A percentile compares a stretch with the other conserved stretches of the same genome.
Conservation (phyloP, 257 asterid genomes). For the Capsicum chinense region DNA sequence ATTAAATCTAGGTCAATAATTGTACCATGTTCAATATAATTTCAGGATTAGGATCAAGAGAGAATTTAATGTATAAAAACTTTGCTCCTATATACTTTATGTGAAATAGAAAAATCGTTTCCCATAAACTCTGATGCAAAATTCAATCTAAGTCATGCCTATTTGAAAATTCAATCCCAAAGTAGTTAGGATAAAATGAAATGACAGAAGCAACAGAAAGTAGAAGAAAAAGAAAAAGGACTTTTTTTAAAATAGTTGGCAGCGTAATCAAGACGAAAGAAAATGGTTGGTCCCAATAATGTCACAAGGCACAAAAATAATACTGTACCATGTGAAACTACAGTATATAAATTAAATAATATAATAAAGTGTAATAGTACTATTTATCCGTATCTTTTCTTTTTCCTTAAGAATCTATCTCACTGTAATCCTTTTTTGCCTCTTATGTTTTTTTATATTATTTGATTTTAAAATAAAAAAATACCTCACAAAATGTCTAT, state of each 20-base stretch:
- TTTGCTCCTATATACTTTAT: too few relatives aligned
- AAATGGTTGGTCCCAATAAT: slow-evolving; percentile 40
- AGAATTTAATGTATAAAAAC: too few relatives aligned
- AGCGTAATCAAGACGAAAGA: slow-evolving; percentile 30
- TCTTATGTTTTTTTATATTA: not conserved
- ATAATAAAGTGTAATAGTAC: slow-evolving; percentile 23
- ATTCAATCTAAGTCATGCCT: too few relatives aligned
- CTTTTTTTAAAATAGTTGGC: slow-evolving; percentile 37
- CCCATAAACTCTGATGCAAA: too few relatives aligned
- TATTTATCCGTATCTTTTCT: slow-evolving; percentile 19
- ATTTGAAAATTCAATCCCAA: too few relatives aligned
- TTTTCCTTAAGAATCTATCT: slow-evolving; percentile 41
- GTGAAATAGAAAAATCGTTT: too few relatives aligned
- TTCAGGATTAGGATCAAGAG: too few relatives aligned
- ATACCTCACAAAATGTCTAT: not conserved
- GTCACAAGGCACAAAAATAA: slow-evolving; percentile 29
- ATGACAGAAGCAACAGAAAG: not conserved
- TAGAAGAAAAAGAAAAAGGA: slow-evolving; percentile 35
- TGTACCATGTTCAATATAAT: too few relatives aligned
- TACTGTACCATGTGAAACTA: slow-evolving; percentile 44
- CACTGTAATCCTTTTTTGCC: slow-evolving; percentile 27
- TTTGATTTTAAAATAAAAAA: not conserved
- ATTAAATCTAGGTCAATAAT: too few relatives aligned
- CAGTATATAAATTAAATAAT: slow-evolving; percentile 32
- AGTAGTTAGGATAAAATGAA: not conserved